Percentiles rank a stretch among this genome's conserved stretches.
phyloP scores from a whole-genome alignment of 495 filamentous ascomycete genomes.

The Penicillium waksmanii region DNA sequence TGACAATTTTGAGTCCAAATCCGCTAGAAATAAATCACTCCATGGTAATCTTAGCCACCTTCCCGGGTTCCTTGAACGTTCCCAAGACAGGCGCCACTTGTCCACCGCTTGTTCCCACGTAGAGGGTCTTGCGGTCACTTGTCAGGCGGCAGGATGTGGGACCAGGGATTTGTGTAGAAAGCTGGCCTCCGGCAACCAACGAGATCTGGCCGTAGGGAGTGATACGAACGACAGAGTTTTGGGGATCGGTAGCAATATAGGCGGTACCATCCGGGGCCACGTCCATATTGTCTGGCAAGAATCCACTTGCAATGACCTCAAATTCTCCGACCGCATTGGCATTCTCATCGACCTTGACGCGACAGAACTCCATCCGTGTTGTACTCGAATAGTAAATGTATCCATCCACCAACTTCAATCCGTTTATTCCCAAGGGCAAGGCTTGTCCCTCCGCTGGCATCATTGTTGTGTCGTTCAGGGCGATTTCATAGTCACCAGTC shows the following conservation, averaged over 20 bases:
- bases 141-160: slow-evolving; percentile 32
- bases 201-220: slow-evolving; percentile 31
- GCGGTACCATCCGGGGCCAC: slow-evolving; percentile 39
- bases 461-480: slow-evolving; percentile 34
- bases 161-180: slow-evolving; percentile 32
- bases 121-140: slow-evolving; percentile 29
- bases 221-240: slow-evolving; percentile 33
- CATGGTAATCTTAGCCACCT: slow-evolving; percentile 31
- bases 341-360: slow-evolving; percentile 34
- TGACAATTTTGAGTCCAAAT: too few species aligned
- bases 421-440: slow-evolving; percentile 44
- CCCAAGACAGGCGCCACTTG: slow-evolving; percentile 34
- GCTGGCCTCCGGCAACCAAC: slow-evolving; percentile 29
- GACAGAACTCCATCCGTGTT: slow-evolving; percentile 34
- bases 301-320: slow-evolving; percentile 35
- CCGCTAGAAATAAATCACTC: background rate
- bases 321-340: slow-evolving; percentile 30
- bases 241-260: slow-evolving; percentile 38
- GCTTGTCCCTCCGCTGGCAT: slow-evolving; percentile 23
- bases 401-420: slow-evolving; percentile 30
- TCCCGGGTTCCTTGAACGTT: slow-evolving; percentile 34
- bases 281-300: slow-evolving; percentile 38
- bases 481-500: slow-evolving; percentile 36
- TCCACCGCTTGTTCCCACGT: slow-evolving; percentile 35
- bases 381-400: slow-evolving; percentile 48